Base-by-base conservation (phyloP, 2,329 filamentous ascomycete species). In the Sporothrix mexicana region DNA sequence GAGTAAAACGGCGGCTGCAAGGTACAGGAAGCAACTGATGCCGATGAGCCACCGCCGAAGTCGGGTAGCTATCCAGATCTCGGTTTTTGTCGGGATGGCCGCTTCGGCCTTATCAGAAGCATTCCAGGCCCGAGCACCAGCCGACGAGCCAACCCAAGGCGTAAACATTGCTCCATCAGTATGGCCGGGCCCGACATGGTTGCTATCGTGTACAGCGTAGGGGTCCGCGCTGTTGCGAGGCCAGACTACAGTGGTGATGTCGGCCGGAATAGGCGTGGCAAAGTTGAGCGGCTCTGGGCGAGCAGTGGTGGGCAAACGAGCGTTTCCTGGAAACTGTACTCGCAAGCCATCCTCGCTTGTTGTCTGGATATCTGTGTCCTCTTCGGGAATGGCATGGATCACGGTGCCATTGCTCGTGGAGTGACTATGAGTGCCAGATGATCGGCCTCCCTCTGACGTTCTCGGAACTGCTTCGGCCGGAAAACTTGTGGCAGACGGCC, bases 1-100 rank as follows among this genome's bases (percentile, higher is more conserved):
- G 53, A 97, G 85, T 80, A 97, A 97, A 75, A 95, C 85, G 75
- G 93, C 87, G 53, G 92, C 87, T 74, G 96, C 79, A 74, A 95
- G 84, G 80, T 96, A 95, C 78, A 92, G 87, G 75, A 92, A 82
- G 45, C 88, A 89, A 64, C 92, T 90, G 64, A 91, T 79, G 30
- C 91, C 80, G 73, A 92, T 88, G 78, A 91, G 91, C 80, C 86
- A 86, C 68, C 85, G 84, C 17, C 92, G 85, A 45, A 85, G 84
- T 71, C 83, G 84, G 0, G 87, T 88, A 30, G 83, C 84, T 74
- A 81, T 80, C 64, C 76, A 77, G 64, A 78, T 64, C 45, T 74
- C 69, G 12, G 6, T 43, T 20, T n/a, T 25, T 10, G 61, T 55
- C 15, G 61, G 61, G 15, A 6, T 49, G 23, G 57, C 59, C 8